Percentiles rank a stretch among this genome's conserved stretches.
phyloP scores from a whole-genome alignment of 306 rosid genomes.

The Prunus salicina region DNA sequence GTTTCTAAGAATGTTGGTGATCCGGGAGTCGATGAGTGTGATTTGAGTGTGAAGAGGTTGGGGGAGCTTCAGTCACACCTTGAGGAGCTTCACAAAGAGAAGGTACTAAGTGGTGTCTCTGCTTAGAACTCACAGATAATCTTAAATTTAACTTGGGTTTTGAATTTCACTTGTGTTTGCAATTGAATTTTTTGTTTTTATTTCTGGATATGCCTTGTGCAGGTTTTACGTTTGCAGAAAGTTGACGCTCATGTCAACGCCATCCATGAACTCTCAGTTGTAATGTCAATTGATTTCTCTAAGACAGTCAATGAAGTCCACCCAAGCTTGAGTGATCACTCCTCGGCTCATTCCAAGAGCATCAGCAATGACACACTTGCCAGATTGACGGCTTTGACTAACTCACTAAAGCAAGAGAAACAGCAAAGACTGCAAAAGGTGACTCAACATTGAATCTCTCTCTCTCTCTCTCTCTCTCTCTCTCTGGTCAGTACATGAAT shows the following conservation, averaged over 20 bases:
- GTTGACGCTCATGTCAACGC: conserved; percentile 48
- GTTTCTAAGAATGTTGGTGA: conserved; percentile 35
- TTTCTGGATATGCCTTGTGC: conserved; percentile 13
- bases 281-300: conserved; percentile 66
- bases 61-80: conserved; percentile 71
- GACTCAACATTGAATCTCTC: not conserved
- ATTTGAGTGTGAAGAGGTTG: conserved; percentile 62
- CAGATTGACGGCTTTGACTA: conserved; percentile 57
- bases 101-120: conserved; percentile 39
- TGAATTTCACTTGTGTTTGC: conserved; percentile 6
- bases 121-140: not conserved
- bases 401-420: conserved; percentile 65
- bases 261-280: conserved; percentile 60
- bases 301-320: conserved; percentile 58
- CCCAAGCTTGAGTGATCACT: conserved; percentile 65
- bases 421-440: conserved; percentile 78
- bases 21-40: conserved; percentile 36
- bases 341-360: conserved; percentile 43
- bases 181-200: not conserved
- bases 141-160: conserved; percentile 3
- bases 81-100: conserved; percentile 76
- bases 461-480: not conserved
- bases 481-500: not conserved
- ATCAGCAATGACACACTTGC: conserved; percentile 88
- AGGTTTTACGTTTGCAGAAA: conserved; percentile 74